phyloP scores from a whole-genome alignment of 1,139 yeast genomes.

The Oligophagozyma castellii region DNA sequence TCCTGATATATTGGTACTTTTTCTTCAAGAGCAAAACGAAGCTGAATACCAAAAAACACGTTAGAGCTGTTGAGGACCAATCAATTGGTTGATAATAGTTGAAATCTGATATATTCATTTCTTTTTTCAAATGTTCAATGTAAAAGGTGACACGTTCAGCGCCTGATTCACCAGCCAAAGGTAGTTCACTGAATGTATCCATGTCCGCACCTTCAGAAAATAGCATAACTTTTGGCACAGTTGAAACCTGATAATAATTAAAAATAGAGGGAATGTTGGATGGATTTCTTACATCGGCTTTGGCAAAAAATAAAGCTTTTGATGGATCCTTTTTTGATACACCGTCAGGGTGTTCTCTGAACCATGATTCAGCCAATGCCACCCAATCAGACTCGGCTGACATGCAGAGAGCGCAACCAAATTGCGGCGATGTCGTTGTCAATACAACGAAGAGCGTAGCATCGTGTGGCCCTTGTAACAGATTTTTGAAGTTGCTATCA shows the following conservation, averaged over 20 bases:
- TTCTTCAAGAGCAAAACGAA: slow-evolving; percentile 22
- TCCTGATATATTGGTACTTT: slow-evolving; percentile 21
- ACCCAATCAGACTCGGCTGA: slow-evolving; percentile 57
- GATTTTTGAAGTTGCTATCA: slow-evolving; percentile 44
- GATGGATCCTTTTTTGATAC: slow-evolving; percentile 23
- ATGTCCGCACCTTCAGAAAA: slow-evolving; percentile 42
- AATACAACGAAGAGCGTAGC: slow-evolving; percentile 57
- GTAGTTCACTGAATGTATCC: slow-evolving; percentile 10
- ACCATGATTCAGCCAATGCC: slow-evolving; percentile 50
- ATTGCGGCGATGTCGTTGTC: slow-evolving; percentile 59
- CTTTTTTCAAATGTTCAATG: slow-evolving; percentile 2
- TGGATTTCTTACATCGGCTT: slow-evolving; percentile 50
- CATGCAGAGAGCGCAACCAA: slow-evolving; percentile 67
- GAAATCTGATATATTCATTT: slow-evolving; percentile 33
- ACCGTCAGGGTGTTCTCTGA: slow-evolving; percentile 33
- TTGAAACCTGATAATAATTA: slow-evolving; percentile 42
- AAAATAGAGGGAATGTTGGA: slow-evolving; percentile 38
- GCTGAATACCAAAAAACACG: slow-evolving; percentile 25
- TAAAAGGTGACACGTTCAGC: slow-evolving; percentile 14
- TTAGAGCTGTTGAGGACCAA: slow-evolving; percentile 36
- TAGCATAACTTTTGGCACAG: slow-evolving; percentile 67
- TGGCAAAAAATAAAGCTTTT: slow-evolving; percentile 49
- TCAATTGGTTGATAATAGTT: slow-evolving; percentile 43
- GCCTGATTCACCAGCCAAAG: slow-evolving; percentile 10
- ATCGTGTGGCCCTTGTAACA: slow-evolving; percentile 49